Evolutionary conservation across 1,284 basidiomycete species (phyloP).

Genomic region (Fomitopsis schrenkii): DNA sequence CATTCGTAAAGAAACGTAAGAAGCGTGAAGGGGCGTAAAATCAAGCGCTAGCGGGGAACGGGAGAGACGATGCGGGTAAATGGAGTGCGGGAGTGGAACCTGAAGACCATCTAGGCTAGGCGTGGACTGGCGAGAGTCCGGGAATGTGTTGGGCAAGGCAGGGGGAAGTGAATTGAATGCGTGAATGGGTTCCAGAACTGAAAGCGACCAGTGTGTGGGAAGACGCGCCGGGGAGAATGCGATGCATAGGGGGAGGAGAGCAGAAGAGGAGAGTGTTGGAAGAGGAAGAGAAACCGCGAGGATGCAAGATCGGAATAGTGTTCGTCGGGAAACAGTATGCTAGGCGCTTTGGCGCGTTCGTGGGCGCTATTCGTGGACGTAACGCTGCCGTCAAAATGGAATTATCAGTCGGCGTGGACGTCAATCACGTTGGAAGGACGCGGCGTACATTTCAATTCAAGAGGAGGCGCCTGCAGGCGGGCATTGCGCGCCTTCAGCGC

Average conservation of each 20-base stretch:
- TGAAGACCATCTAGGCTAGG: constrained; percentile 7
- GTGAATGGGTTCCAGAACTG: not conserved
- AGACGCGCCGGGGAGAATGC: not conserved
- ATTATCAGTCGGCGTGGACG: not conserved
- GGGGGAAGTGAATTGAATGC: not conserved
- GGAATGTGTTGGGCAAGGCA: not conserved
- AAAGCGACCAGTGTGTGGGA: not conserved
- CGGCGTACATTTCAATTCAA: not conserved
- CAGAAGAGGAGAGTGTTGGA: not conserved
- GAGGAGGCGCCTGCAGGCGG: not conserved
- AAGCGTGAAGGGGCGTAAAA: constrained; percentile 17
- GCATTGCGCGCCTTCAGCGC: not conserved
- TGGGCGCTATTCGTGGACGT: not conserved
- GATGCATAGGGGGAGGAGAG: not conserved
- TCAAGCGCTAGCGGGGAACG: not conserved
- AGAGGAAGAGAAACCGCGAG: not conserved
- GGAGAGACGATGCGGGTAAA: not conserved
- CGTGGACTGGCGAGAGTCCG: not conserved
- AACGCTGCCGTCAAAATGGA: not conserved
- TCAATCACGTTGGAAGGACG: not conserved
- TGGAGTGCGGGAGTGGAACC: not conserved
- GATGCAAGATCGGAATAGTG: constrained; percentile 1
- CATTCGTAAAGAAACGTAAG: constrained; percentile 1
- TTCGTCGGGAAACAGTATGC: not conserved
- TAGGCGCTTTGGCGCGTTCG: constrained; percentile 1